These are phyloP conservation scores for Helianthus tuberosus DNA, from an alignment of 129 eudicot species.

Conservation along the genomic window DNA sequence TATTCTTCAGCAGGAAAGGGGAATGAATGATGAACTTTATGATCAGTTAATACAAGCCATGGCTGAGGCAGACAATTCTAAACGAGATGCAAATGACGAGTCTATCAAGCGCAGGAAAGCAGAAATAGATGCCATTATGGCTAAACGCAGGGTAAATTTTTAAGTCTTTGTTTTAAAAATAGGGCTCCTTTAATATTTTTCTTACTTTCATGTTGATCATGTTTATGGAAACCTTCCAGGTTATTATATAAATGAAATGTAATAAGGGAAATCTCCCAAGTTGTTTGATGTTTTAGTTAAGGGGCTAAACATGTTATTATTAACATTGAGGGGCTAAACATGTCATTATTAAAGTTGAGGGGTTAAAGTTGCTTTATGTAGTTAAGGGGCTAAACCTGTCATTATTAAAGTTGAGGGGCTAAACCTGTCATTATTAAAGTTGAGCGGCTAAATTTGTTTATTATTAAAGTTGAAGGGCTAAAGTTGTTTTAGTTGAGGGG, in stretches of 20 bases:
- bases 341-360: too few species aligned
- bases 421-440: too few species aligned
- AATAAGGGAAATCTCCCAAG: not conserved
- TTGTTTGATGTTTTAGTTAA: too few species aligned
- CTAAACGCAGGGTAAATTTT: slow-evolving; percentile 63
- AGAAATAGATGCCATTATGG: slow-evolving; percentile 74
- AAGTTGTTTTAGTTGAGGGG: too few species aligned
- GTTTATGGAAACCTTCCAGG: not conserved
- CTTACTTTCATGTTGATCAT: not conserved
- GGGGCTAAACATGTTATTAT: too few species aligned
- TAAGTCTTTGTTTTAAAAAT: slow-evolving; percentile 1
- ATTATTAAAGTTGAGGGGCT: too few species aligned
- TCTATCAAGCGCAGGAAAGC: slow-evolving; percentile 78
- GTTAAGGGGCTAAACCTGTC: too few species aligned
- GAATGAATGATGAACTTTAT: slow-evolving; percentile 54
- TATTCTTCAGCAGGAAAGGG: slow-evolving; percentile 52
- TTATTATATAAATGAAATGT: not conserved
- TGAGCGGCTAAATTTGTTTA: too few species aligned
- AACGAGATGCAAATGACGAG: slow-evolving; percentile 75
- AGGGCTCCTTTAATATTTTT: not conserved
- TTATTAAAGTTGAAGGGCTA: too few species aligned
- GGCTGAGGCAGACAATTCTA: slow-evolving; percentile 69
- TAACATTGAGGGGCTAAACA: too few species aligned
- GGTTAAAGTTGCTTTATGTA: too few species aligned
- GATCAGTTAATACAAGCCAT: slow-evolving; percentile 71